These are phyloP conservation scores for Diaporthe vexans DNA, from an alignment of 2,329 filamentous ascomycete species.

Conservation along the genomic window DNA sequence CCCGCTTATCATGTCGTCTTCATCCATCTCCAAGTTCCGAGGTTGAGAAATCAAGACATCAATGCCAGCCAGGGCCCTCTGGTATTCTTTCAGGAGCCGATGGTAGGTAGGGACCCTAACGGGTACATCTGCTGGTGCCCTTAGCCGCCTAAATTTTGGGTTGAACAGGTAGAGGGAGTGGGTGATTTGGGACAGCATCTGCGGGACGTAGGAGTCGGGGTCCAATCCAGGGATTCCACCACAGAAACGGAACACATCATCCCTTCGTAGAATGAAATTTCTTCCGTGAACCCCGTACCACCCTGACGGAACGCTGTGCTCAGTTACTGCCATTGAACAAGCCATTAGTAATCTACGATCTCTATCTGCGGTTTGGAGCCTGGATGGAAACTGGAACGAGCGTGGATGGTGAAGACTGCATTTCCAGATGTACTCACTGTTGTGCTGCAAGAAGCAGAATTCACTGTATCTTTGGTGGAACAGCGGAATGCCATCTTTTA, in stretches of 20 bases:
- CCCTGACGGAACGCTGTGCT: not conserved
- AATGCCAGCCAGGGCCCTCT: not conserved
- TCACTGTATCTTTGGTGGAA: not conserved
- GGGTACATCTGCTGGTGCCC: not conserved
- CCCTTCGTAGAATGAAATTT: not conserved
- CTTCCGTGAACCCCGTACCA: not conserved
- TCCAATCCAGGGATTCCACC: not conserved
- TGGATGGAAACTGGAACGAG: not conserved
- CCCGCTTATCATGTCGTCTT: no score
- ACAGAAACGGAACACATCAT: not conserved
- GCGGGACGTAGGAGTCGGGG: not conserved
- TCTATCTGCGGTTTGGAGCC: not conserved
- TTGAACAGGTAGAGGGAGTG: not conserved
- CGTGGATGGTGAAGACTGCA: not conserved
- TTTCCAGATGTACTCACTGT: not conserved
- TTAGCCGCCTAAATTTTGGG: not conserved
- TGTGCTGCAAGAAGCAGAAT: not conserved
- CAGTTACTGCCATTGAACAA: no score
- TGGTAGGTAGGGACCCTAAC: not conserved
- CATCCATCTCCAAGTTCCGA: not conserved
- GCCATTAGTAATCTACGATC: not conserved
- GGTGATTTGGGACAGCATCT: not conserved
- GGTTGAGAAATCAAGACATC: no score
- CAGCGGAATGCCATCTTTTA: not conserved
- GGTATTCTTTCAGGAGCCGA: not conserved